A percentile compares a stretch with the other conserved stretches of the same genome.
Evolutionary conservation across 176 grass and related monocot species (phyloP).

Genomic region (Ananas comosus): DNA sequence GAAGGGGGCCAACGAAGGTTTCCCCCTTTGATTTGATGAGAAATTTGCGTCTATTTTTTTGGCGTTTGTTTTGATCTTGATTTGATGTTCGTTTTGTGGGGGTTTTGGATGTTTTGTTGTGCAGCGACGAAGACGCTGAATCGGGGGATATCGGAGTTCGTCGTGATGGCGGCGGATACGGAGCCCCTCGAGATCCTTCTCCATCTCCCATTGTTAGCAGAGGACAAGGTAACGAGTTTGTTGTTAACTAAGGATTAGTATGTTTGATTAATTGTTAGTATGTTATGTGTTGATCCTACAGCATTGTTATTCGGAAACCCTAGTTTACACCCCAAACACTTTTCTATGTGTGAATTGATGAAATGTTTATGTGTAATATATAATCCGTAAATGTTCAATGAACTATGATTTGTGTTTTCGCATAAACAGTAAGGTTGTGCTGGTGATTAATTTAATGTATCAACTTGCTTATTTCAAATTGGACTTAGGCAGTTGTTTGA

Average conservation of each 20-base stretch:
- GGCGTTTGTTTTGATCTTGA: not conserved
- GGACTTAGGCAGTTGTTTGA: too few species aligned
- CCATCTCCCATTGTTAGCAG: conserved; percentile 67
- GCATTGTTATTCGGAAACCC: too few species aligned
- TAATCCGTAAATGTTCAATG: too few species aligned
- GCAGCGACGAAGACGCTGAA: conserved; percentile 78
- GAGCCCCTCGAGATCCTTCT: conserved; percentile 86
- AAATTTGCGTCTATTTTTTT: not conserved
- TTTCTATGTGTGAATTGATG: too few species aligned
- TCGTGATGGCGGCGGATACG: conserved; percentile 81
- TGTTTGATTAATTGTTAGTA: not conserved
- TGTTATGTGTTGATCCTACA: too few species aligned
- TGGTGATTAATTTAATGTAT: too few species aligned
- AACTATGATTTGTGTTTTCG: too few species aligned
- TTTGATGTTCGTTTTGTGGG: not conserved
- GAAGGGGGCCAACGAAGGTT: conserved; percentile 91
- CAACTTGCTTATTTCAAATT: too few species aligned
- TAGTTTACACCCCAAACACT: too few species aligned
- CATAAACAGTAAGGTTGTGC: too few species aligned
- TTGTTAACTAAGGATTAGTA: not conserved
- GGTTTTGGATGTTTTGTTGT: not conserved
- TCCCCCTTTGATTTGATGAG: not conserved
- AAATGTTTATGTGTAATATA: too few species aligned
- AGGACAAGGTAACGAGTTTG: conserved; percentile 48
- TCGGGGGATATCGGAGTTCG: conserved; percentile 78